phyloP scores from a whole-genome alignment of 1,284 basidiomycete genomes.

The Cronartium quercuum region DNA sequence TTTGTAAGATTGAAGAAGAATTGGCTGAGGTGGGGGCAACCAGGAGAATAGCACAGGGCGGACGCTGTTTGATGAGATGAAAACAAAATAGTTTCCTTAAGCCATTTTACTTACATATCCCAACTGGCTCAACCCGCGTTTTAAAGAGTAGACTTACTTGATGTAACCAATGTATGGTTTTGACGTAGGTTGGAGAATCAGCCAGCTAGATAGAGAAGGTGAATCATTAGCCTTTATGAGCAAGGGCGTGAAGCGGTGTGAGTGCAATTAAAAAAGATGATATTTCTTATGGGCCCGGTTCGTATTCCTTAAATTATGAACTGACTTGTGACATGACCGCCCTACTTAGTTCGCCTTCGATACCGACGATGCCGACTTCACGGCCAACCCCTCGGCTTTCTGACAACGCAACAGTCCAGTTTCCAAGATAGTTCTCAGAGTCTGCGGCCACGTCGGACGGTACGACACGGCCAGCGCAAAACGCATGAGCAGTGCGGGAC shows the following conservation, averaged over 20 bases:
- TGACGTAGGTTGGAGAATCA: conserved; percentile 34
- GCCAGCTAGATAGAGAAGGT: conserved; percentile 13
- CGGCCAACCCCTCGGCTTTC: conserved; percentile 41
- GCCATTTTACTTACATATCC: too few relatives aligned
- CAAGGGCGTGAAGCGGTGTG: not conserved
- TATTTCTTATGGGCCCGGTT: too few relatives aligned
- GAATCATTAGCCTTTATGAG: not conserved
- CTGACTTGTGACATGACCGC: conserved; percentile 43
- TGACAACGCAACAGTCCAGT: conserved; percentile 42
- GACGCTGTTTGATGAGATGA: not conserved
- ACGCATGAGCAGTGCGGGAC: too few relatives aligned
- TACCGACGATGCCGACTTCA: conserved; percentile 43
- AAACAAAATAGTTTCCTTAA: too few relatives aligned
- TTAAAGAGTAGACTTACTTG: conserved; percentile 16
- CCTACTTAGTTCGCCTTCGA: conserved; percentile 40
- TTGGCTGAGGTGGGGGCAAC: conserved; percentile 24
- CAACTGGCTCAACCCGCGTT: too few relatives aligned
- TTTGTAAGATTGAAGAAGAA: conserved; percentile 31
- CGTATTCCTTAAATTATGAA: too few relatives aligned
- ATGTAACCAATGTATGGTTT: conserved; percentile 38
- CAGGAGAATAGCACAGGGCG: conserved; percentile 17
- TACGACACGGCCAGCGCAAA: not conserved
- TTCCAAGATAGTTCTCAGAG: conserved; percentile 7
- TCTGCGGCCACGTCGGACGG: not conserved
- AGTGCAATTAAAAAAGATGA: too few relatives aligned